Evolutionary conservation across 441 rosid genomes (phyloP), one percentile per base, ranked within the genome.

Genomic region (Gossypium trilobum): DNA sequence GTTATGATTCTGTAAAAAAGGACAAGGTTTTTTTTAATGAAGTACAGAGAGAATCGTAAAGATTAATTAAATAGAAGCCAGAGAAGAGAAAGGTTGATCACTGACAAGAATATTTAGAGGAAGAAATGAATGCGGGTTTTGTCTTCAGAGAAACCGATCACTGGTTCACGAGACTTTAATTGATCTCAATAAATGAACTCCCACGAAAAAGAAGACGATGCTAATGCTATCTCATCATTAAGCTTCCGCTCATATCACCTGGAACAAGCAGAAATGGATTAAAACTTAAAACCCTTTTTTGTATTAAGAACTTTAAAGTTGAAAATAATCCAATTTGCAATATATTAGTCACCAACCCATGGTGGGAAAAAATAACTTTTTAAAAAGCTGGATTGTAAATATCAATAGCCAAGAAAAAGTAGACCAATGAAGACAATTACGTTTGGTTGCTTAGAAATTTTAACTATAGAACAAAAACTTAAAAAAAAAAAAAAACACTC

Each of bases 141-240:
- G 11, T 51, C 62, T 64, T 71, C 29, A 75, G 27, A 33, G 77
- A 71, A 73, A 71, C 76, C 72, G 55, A 74, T 72, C 57, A 74
- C 75, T 60, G 76, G 77, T 33, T 81, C 85, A 85, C 87, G 88
- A 13, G 84, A 70, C 70, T 61, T 50, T 73, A 59, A 70, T 78
- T 77, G 86, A 75, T 75, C 73, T 73, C 79, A 83, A 83, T 86
- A 80, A 87, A 87, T 85, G 81, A 73, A 27, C 31, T 16, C 65
- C 39, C 13, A 23, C 17, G 16, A 48, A 56, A 27, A 71, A 14
- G 68, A 60, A 25, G 31, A 39, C 11, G 57, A 48, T 51, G 57
- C 36, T 50, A 10, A 22, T 59, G 54, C 42, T 64, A 23, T 66
- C 56, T 66, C 42, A 33, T 48, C 36, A 46, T 48, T 25, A 66